Evolutionary conservation across 495 filamentous ascomycete species (phyloP).

Genomic region (Penicillium cosmopolitanum): DNA sequence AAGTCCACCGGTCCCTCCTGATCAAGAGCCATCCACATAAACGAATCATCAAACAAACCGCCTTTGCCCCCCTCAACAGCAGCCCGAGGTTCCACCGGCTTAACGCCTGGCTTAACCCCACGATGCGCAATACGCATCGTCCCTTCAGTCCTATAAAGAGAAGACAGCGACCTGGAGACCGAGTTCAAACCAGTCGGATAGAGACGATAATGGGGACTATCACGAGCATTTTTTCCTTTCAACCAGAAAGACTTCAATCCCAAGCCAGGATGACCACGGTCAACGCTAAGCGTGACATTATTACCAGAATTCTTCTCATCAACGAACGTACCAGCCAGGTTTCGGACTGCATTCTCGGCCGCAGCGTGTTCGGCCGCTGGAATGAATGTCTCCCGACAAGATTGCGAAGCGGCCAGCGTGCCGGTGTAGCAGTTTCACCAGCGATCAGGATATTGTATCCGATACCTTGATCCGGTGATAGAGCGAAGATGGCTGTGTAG

Average conservation of each 20-base stretch:
- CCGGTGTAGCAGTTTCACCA: constrained; percentile 9
- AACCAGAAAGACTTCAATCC: neutral
- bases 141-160: constrained; percentile 10
- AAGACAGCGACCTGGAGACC: constrained; percentile 8
- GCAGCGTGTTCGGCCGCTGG: constrained; percentile 9
- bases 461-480: constrained; percentile 23
- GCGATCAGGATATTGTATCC: constrained; percentile 14
- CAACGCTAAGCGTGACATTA: constrained; percentile 12
- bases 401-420: constrained; percentile 13
- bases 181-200: constrained; percentile 13
- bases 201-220: neutral
- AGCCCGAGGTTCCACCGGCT: constrained; percentile 8
- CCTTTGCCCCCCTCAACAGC: constrained; percentile 20
- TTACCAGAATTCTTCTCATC: neutral
- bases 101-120: neutral
- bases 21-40: constrained; percentile 20
- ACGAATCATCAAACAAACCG: constrained; percentile 19
- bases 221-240: too few species aligned
- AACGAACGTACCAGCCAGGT: constrained; percentile 13
- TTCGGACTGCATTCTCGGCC: constrained; percentile 6
- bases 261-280: constrained; percentile 4
- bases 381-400: constrained; percentile 13
- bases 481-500: constrained; percentile 19
- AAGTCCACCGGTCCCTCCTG: neutral
- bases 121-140: constrained; percentile 5